Conservation (phyloP, 1,284 basidiomycete genomes). For the Takashimella tepidaria region DNA sequence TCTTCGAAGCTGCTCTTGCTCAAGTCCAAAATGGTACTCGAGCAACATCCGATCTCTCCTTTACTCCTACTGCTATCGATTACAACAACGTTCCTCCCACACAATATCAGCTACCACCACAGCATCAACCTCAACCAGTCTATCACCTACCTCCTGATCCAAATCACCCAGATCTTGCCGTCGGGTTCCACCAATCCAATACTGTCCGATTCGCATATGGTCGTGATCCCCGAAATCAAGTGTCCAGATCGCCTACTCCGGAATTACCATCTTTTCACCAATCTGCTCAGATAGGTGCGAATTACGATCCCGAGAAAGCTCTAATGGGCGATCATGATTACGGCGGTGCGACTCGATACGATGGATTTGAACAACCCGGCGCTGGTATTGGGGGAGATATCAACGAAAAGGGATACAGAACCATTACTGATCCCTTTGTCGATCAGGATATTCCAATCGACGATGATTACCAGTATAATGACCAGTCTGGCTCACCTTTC, state of each 20-base stretch:
- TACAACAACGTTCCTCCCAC: neutral
- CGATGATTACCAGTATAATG: too few species aligned
- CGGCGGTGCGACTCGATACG: too few species aligned
- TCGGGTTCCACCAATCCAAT: slow-evolving; percentile 29
- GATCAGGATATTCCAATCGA: too few species aligned
- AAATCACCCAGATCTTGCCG: slow-evolving; percentile 38
- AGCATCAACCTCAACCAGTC: slow-evolving; percentile 25
- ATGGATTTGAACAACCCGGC: neutral
- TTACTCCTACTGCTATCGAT: neutral
- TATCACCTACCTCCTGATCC: slow-evolving; percentile 38
- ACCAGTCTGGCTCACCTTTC: too few species aligned
- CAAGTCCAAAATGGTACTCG: slow-evolving; percentile 16
- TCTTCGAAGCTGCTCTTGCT: slow-evolving; percentile 41
- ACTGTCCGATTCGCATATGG: slow-evolving; percentile 27
- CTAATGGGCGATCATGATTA: neutral
- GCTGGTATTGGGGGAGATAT: neutral
- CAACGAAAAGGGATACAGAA: slow-evolving; percentile 3
- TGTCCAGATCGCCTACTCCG: neutral
- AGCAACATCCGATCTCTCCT: neutral
- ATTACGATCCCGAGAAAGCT: neutral
- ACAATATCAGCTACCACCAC: neutral
- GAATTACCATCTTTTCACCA: neutral
- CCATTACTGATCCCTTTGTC: too few species aligned
- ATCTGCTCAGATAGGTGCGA: neutral
- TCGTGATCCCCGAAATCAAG: neutral